phyloP scores from a whole-genome alignment of 2,329 filamentous ascomycete species.

The Paradendryphiella salina region DNA sequence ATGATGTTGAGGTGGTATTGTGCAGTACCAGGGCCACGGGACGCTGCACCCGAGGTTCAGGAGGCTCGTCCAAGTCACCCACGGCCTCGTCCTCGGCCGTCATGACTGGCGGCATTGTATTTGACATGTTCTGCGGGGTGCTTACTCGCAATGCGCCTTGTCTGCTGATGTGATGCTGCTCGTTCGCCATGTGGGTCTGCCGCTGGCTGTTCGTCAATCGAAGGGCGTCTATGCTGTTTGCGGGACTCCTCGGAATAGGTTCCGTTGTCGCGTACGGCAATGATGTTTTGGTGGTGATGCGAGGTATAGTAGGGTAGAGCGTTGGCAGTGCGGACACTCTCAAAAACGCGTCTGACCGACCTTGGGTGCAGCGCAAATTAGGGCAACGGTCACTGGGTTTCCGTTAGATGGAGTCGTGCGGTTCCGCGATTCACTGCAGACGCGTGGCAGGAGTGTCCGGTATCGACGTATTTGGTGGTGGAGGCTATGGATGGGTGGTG shows the following conservation, averaged over 20 bases:
- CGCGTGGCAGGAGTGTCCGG: constrained; percentile 3
- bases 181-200: constrained; percentile 38
- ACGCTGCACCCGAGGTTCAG: constrained; percentile 65
- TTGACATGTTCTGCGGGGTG: constrained; percentile 30
- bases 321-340: not conserved
- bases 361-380: too few relatives aligned
- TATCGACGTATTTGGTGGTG: constrained; percentile 11
- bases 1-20: constrained; percentile 47
- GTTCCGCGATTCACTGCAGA: constrained; percentile 9
- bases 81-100: constrained; percentile 63
- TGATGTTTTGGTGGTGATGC: not conserved
- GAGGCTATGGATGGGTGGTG: constrained; percentile 13
- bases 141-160: constrained; percentile 39
- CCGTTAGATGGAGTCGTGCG: constrained; percentile 9
- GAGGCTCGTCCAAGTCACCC: constrained; percentile 85
- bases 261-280: not conserved
- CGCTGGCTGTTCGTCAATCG: not conserved
- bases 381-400: too few relatives aligned
- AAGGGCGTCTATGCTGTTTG: not conserved
- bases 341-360: not conserved
- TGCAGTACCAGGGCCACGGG: constrained; percentile 44
- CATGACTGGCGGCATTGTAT: constrained; percentile 28
- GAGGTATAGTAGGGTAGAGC: not conserved
- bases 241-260: not conserved
- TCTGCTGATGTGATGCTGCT: constrained; percentile 34